Conservation (phyloP, 2,329 filamentous ascomycete species). For the Colletotrichum tanaceti region DNA sequence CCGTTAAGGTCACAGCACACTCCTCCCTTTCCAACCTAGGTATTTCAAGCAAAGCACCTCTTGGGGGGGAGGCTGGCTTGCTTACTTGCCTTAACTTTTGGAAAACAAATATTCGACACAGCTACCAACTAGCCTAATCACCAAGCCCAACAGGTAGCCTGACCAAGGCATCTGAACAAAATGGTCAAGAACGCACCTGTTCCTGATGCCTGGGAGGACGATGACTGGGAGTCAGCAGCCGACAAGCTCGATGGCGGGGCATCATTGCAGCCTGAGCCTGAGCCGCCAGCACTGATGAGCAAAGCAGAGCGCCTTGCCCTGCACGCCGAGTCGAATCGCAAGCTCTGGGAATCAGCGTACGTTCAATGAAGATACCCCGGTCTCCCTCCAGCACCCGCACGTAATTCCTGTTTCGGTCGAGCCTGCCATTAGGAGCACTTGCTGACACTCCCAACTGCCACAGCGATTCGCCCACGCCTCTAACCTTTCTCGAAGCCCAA, state of each 20-base stretch:
- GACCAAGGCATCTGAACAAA: slow-evolving; percentile 44
- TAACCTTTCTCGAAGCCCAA: slow-evolving; percentile 78
- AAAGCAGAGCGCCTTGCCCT: slow-evolving; percentile 82
- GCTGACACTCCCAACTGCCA: slow-evolving; percentile 5
- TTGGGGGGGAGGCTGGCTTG: neutral
- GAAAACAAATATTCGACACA: neutral
- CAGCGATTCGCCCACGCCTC: slow-evolving; percentile 79
- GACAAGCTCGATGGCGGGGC: slow-evolving; percentile 64
- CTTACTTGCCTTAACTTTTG: neutral
- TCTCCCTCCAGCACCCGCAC: neutral
- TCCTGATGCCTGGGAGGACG: slow-evolving; percentile 87
- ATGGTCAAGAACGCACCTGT: slow-evolving; percentile 63
- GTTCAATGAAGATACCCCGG: slow-evolving; percentile 44
- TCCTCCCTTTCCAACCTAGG: neutral
- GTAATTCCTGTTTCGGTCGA: neutral
- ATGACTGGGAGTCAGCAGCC: slow-evolving; percentile 87
- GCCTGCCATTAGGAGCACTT: neutral
- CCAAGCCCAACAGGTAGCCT: neutral
- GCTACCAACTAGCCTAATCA: neutral
- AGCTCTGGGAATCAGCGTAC: slow-evolving; percentile 91
- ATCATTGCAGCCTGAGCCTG: slow-evolving; percentile 48
- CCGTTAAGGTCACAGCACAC: slow-evolving; percentile 23
- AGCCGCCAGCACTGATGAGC: slow-evolving; percentile 61
- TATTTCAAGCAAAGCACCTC: slow-evolving; percentile 7
- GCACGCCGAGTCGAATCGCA: slow-evolving; percentile 85